Evolutionary conservation across 495 filamentous ascomycete species (phyloP), one percentile per base, ranked within the genome.

Genomic region (Xylaria bambusicola): DNA sequence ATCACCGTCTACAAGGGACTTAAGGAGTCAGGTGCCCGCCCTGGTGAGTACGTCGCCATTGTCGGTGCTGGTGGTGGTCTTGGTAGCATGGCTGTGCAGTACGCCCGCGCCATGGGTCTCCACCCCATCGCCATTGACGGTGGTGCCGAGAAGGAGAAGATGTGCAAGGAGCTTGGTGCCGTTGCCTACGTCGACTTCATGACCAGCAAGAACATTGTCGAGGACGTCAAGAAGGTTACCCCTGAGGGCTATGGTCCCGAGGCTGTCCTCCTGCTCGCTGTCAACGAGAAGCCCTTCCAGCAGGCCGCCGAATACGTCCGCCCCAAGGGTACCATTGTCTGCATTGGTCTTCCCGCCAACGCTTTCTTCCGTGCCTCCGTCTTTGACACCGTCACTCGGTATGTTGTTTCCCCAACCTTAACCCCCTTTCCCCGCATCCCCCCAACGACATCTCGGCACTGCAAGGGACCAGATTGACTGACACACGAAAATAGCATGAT

Each of bases 1-100:
- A 86, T 97, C 69, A 97, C 92, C 20, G 92, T 94, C 62, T 97
- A 96, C 80, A 96, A 95, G 76, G 92, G 90, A 13, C 71, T 97
- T 49, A 96, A 96, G 76, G 90, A 94, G 71, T 90, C 89, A 2
- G 84, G 84, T 10, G 86, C 78, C 0, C 75, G 82, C 2, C 84
- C 91, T 0, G 92, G 92, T 31, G 84, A 95, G 72, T 87, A 80
- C 20, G 86, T 97, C 10, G 91, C 89, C 61, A 88, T 97, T 62
- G 91, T 94, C 50, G 92, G 92, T 60, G 92, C 92, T 13, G 92
- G 92, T 23, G 92, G 92, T 68, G 92, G 92, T 17, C 79, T 97
- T 24, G 92, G 92, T 18, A 86, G 83, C 61, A 78, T 96, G 60
- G 92, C 92, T 20, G 75, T 88, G 63, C 91, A 96, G 73, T 96